Conservation (phyloP, 768 basidiomycete species). For the Lyophyllum semitale region DNA sequence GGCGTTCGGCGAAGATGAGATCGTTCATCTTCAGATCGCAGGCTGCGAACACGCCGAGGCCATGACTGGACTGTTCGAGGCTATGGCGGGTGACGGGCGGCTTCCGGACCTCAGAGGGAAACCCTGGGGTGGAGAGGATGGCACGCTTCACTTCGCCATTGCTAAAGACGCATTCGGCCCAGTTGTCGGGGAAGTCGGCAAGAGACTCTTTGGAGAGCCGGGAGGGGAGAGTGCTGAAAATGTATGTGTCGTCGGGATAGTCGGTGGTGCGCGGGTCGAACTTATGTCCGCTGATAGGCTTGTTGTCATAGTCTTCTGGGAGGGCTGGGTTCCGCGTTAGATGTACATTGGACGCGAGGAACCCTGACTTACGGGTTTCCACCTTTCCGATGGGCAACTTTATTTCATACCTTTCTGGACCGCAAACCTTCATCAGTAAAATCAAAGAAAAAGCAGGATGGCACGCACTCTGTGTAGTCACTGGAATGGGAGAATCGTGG, state of each 20-base stretch:
- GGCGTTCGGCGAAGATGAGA: no score
- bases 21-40: no score
- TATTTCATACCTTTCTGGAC: neutral
- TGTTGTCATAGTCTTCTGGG: neutral
- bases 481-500: no score
- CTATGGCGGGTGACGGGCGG: neutral
- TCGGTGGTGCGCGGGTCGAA: neutral
- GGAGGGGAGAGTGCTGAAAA: slow-evolving; percentile 5
- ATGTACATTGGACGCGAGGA: neutral
- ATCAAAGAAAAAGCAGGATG: no score
- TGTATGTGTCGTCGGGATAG: neutral
- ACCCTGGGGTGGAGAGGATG: no score
- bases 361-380: neutral
- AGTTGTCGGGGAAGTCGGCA: slow-evolving; percentile 1
- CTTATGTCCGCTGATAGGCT: neutral
- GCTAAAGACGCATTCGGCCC: slow-evolving; percentile 9
- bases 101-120: slow-evolving; percentile 7
- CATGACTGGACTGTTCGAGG: neutral
- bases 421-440: neutral
- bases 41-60: slow-evolving; percentile 5
- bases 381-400: neutral
- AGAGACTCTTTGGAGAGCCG: neutral
- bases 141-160: neutral
- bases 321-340: neutral
- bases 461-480: no score